Evolutionary conservation across 2,329 filamentous ascomycete species (phyloP).

Genomic region (Xylariaceae sp.): DNA sequence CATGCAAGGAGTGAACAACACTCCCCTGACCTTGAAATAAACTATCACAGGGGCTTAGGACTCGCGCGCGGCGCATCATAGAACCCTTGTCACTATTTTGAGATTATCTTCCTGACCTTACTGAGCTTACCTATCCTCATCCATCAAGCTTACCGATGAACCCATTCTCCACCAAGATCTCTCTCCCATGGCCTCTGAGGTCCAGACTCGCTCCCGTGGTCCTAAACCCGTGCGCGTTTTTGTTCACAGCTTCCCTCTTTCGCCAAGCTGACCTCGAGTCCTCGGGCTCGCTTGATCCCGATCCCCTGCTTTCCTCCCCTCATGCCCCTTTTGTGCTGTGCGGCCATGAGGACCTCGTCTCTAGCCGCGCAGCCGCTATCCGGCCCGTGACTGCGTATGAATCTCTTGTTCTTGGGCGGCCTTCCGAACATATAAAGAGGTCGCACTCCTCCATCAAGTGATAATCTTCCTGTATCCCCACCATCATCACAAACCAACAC

Average conservation of each 20-base stretch:
- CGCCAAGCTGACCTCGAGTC: conserved; percentile 7
- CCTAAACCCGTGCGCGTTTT: conserved; percentile 8
- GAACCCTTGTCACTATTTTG: too few relatives aligned
- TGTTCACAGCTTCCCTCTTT: conserved; percentile 12
- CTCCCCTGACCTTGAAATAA: too few relatives aligned
- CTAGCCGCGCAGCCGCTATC: conserved; percentile 6
- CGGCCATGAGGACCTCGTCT: conserved; percentile 24
- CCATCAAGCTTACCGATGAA: too few relatives aligned
- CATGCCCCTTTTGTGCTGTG: conserved; percentile 13
- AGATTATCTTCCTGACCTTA: too few relatives aligned
- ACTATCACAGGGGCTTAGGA: too few relatives aligned
- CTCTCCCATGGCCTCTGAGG: conserved; percentile 8
- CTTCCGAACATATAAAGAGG: conserved; percentile 11
- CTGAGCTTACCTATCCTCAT: too few relatives aligned
- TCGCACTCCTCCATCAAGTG: conserved; percentile 15
- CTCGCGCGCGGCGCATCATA: too few relatives aligned
- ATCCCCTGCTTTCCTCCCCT: conserved; percentile 17
- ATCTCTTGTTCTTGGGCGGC: too few relatives aligned
- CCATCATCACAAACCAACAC: conserved; percentile 13
- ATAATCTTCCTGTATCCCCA: conserved; percentile 17
- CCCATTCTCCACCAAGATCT: not conserved
- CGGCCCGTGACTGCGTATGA: too few relatives aligned
- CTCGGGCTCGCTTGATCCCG: conserved; percentile 1
- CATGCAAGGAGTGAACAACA: not conserved
- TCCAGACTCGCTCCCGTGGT: conserved; percentile 15